Evolutionary conservation across 805 yeast genomes (phyloP), one percentile per base, ranked within the genome.

Genomic region (Hanseniaspora guilliermondii): DNA sequence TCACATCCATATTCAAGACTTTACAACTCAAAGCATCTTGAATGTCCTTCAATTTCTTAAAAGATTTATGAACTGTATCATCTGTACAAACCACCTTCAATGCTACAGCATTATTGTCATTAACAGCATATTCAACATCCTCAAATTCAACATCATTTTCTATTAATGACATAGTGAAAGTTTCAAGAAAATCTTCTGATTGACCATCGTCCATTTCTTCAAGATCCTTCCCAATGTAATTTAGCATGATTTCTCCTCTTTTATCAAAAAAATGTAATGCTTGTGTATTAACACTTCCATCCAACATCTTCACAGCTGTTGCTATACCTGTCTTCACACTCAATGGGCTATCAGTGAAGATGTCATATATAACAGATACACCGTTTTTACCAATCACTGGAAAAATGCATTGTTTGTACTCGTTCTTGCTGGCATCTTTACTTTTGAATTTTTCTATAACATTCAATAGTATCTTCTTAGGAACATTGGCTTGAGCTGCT

Each of bases 341-440:
- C 56, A 84, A 80, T 66, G 85, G 87, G 67, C 87, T 91, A 64
- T 91, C 96, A 0, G 97, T 91, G 48, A 81, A 73, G 0, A 95
- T 89, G 62, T 87, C 95, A 4, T 91, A 80, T 4, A 91, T 76
- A 46, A 88, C 73, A 0, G 96, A 85, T 2, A 86, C 86, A 2
- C 96, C 96, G 1, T 89, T 94, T 0, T 96, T 96, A 0, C 91
- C 97, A 66, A 88, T 73, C 16, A 93, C 95, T 65, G 93, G 97
- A 67, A 89, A 93, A 11, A 77, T 65, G 32, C 82, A 85, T 12
- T 75, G 66, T 55, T 52, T 52, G n/a, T 36, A 24, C 8, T 47
- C 44, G 12, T 52, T 44, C 78, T 84, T 56, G 32, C 32, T 19
- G 21, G 45, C 22, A 14, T 37, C 55, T 24, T 52, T 52, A 30